Evolutionary conservation across 2,329 filamentous ascomycete genomes (phyloP), one percentile per base, ranked within the genome.

Genomic region (Trichophyton equinum): DNA sequence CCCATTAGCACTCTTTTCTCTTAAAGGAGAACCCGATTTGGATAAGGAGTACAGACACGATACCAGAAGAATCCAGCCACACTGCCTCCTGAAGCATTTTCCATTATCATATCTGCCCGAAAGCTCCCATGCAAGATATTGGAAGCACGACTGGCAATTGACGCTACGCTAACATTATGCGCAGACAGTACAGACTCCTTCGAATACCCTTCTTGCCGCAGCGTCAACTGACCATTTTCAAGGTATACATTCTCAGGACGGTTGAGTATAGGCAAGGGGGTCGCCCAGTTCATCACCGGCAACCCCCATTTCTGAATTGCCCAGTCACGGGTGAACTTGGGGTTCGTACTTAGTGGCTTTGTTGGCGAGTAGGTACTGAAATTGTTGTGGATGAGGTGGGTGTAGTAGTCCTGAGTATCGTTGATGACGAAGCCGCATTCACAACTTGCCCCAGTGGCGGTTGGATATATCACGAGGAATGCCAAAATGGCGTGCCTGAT

Each of bases 41-140:
- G 51, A 57, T 11, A 40, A 57, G 49, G 30, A 20, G 30, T 42
- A 62, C 67, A 44, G 56, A 70, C 69, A 64, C 65, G 65, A 64
- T 70, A 70, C 69, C 69, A 70, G 59, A 70, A 70, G 51, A 70
- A 70, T 38, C 65, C 65, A 9, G 64, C 67, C 61, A 68, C 68
- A 22, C 67, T 67, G 20, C 68, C 68, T 11, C 68, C 68, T 3
- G 61, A 60, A 25, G 65, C 66, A 40, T 67, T 66, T 60, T 67
- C 62, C 51, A 70, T 47, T 56, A 68, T 69, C 55, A 69, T 63
- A 44, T 68, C 64, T 9, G 65, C 61, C 47, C 67, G 62, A 46
- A 69, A 71, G 36, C 68, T 69, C 30, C 68, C 68, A 59, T 69
- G 63, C 7, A 66, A 57, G 40, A 69, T 66, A 59, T 70, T 65